A percentile compares a stretch with the other conserved stretches of the same genome.
These are phyloP conservation scores for Coleophoma cylindrospora DNA, from an alignment of 2,329 filamentous ascomycete genomes.

Conservation along the genomic window DNA sequence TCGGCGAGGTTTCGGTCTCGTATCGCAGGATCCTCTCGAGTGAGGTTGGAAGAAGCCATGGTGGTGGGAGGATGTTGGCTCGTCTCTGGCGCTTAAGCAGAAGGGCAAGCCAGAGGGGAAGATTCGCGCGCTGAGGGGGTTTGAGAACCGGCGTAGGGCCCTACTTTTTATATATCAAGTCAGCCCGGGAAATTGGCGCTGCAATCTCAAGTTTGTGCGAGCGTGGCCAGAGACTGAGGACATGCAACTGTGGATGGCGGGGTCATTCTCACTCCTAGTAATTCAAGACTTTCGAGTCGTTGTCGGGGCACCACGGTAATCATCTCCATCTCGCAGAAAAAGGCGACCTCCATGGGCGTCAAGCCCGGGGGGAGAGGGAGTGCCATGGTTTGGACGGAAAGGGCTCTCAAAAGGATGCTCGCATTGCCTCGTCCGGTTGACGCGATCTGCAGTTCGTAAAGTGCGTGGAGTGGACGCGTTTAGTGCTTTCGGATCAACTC, in stretches of 20 bases:
- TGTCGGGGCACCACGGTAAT: slow-evolving; percentile 91
- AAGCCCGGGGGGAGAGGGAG: slow-evolving; percentile 43
- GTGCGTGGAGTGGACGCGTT: slow-evolving; percentile 3
- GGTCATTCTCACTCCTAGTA: slow-evolving; percentile 69
- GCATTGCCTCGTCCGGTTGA: neutral
- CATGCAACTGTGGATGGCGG: slow-evolving; percentile 17
- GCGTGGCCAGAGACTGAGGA: slow-evolving; percentile 12
- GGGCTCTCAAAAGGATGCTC: no score
- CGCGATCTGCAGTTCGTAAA: slow-evolving; percentile 6
- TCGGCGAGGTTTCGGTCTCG: slow-evolving; percentile 68
- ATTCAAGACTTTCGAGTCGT: slow-evolving; percentile 75
- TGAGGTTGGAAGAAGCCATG: slow-evolving; percentile 78
- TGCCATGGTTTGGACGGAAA: slow-evolving; percentile 24
- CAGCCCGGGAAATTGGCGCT: slow-evolving; percentile 48
- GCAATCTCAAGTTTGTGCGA: slow-evolving; percentile 7
- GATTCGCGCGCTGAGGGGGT: slow-evolving; percentile 71
- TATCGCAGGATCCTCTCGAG: slow-evolving; percentile 73
- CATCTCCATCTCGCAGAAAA: slow-evolving; percentile 95
- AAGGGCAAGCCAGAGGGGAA: slow-evolving; percentile 92
- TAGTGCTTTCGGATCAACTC: no score
- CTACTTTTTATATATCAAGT: slow-evolving; percentile 38
- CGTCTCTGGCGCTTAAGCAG: slow-evolving; percentile 91
- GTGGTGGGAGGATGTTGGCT: slow-evolving; percentile 85
- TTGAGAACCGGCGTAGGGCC: slow-evolving; percentile 71
- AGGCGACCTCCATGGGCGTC: slow-evolving; percentile 83